Evolutionary conservation across 176 grass and related monocot genomes (phyloP).

Genomic region (Carex myosuroides): DNA sequence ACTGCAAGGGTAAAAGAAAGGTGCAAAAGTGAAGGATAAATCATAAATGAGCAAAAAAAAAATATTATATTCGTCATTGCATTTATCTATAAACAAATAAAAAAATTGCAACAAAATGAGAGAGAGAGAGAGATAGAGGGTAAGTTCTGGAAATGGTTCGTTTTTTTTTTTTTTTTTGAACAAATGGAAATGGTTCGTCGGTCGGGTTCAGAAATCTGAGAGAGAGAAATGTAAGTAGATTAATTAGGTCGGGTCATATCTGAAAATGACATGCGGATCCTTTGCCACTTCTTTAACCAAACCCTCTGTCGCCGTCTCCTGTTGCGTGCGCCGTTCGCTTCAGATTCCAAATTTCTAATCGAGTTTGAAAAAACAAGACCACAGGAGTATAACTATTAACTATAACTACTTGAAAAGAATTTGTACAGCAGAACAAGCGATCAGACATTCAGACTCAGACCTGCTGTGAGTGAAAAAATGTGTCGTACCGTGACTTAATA

Average conservation of each 20-base stretch:
- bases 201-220: not conserved
- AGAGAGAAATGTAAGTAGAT: not conserved
- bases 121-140: not conserved
- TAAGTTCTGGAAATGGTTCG: not conserved
- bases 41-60: not conserved
- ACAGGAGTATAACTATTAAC: too few species aligned
- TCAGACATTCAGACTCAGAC: too few species aligned
- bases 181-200: not conserved
- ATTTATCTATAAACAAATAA: not conserved
- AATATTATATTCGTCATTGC: too few species aligned
- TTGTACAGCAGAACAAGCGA: not conserved
- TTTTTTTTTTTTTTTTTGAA: too few species aligned
- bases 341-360: too few species aligned
- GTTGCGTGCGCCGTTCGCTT: not conserved
- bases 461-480: too few species aligned
- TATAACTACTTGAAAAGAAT: not conserved
- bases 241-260: not conserved
- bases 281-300: not conserved
- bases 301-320: not conserved
- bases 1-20: too few species aligned
- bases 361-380: too few species aligned
- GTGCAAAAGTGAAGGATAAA: too few species aligned
- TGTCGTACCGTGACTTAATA: too few species aligned
- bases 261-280: slow-evolving; percentile 21
- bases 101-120: not conserved